A percentile compares a stretch with the other conserved stretches of the same genome.
phyloP scores from a whole-genome alignment of 352 stramenopile genomes.

The Phytopythium sindhum region DNA sequence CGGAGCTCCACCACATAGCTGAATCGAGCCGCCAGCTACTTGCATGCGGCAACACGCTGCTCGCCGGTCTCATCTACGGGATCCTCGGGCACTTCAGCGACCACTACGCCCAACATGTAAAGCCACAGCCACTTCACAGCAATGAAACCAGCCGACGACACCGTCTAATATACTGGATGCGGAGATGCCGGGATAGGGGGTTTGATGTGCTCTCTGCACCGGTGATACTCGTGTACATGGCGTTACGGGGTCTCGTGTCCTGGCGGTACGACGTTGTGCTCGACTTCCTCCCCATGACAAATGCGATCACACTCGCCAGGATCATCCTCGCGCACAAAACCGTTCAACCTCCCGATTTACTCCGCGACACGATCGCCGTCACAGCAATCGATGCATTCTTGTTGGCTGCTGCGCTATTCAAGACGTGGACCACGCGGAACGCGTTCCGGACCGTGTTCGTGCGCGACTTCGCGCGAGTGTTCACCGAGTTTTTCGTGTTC shows the following conservation, averaged over 20 bases:
- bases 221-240: constrained; percentile 15
- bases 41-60: constrained; percentile 21
- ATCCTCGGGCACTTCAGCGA: constrained; percentile 29
- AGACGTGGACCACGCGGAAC: constrained; percentile 20
- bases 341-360: background rate
- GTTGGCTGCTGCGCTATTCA: constrained; percentile 16
- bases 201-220: background rate
- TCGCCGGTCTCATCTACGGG: constrained; percentile 25
- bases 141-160: background rate
- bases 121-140: background rate
- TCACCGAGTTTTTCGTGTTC: constrained; percentile 44
- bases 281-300: constrained; percentile 40
- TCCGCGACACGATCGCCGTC: constrained; percentile 22
- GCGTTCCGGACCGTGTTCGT: constrained; percentile 36
- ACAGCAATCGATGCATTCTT: constrained; percentile 20
- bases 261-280: constrained; percentile 30
- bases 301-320: constrained; percentile 22
- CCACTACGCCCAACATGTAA: constrained; percentile 17
- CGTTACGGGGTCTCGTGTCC: constrained; percentile 18
- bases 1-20: background rate
- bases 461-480: constrained; percentile 31
- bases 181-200: background rate
- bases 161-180: background rate
- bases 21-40: constrained; percentile 18
- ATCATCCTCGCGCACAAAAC: constrained; percentile 15